A percentile compares a stretch with the other conserved stretches of the same genome.
Evolutionary conservation across 495 filamentous ascomycete species (phyloP).

Genomic region (Hypoxylon perforatum): DNA sequence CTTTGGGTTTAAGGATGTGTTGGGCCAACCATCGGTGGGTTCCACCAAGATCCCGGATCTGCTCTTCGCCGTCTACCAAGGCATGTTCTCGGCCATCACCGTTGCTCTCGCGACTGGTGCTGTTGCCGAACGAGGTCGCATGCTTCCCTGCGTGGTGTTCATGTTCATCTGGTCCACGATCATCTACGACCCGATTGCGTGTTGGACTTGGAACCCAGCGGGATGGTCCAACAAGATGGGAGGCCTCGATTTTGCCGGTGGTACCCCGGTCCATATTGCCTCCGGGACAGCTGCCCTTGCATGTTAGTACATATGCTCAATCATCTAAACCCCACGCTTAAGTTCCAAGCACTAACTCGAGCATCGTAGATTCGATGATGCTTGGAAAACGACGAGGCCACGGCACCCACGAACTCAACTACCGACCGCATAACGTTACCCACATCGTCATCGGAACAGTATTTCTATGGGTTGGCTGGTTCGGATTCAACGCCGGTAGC

Average conservation of each 20-base stretch:
- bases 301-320: constrained; percentile 52
- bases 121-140: constrained; percentile 90
- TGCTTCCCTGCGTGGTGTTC: constrained; percentile 94
- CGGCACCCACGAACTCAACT: constrained; percentile 90
- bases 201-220: constrained; percentile 95
- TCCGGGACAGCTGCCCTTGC: constrained; percentile 92
- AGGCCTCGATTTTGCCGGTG: constrained; percentile 94
- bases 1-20: constrained; percentile 84
- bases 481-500: constrained; percentile 96
- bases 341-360: constrained; percentile 42
- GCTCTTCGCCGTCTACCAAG: constrained; percentile 93
- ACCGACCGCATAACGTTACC: constrained; percentile 97
- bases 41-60: constrained; percentile 86
- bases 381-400: constrained; percentile 90
- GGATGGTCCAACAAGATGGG: constrained; percentile 89
- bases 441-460: constrained; percentile 97
- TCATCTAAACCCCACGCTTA: constrained; percentile 64
- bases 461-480: constrained; percentile 99
- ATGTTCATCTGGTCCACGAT: constrained; percentile 97
- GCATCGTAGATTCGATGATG: constrained; percentile 74
- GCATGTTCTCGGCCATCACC: constrained; percentile 98
- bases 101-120: constrained; percentile 93
- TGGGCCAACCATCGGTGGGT: constrained; percentile 84
- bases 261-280: constrained; percentile 94
- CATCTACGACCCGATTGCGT: constrained; percentile 95